These are phyloP conservation scores for Rhizopogon rudus DNA, from an alignment of 768 basidiomycete genomes.

Conservation along the genomic window DNA sequence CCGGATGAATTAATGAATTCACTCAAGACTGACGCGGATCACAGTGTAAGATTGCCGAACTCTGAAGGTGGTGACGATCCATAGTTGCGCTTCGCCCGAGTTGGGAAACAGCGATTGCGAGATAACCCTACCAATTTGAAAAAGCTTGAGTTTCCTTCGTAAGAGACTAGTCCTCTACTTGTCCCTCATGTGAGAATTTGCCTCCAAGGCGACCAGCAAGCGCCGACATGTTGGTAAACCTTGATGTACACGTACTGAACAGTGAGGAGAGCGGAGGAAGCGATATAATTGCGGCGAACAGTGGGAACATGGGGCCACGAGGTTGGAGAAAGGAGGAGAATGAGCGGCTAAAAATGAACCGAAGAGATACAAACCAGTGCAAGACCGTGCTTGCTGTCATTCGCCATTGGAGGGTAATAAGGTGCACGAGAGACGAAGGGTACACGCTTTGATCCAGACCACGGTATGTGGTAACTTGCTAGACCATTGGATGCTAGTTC, in stretches of 20 bases:
- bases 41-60: not conserved
- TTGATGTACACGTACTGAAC: not conserved
- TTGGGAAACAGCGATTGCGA: not conserved
- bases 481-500: not conserved
- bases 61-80: not conserved
- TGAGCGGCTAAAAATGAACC: slow-evolving; percentile 1
- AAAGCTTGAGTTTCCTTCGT: not conserved
- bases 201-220: not conserved
- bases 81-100: not conserved
- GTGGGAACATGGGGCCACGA: slow-evolving; percentile 14
- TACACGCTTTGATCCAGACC: not conserved
- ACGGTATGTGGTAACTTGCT: not conserved
- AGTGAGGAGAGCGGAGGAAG: not conserved
- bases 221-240: not conserved
- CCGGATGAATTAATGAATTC: not conserved
- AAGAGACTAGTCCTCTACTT: too few species aligned
- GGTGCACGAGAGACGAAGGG: not conserved
- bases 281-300: not conserved
- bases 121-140: slow-evolving; percentile 5
- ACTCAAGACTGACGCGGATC: not conserved
- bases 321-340: not conserved
- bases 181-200: not conserved
- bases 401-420: slow-evolving; percentile 14
- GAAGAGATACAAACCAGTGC: slow-evolving; percentile 1
- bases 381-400: slow-evolving; percentile 19